Evolutionary conservation across 1,284 basidiomycete genomes (phyloP).

Genomic region (Kalmanozyma brasiliensis): DNA sequence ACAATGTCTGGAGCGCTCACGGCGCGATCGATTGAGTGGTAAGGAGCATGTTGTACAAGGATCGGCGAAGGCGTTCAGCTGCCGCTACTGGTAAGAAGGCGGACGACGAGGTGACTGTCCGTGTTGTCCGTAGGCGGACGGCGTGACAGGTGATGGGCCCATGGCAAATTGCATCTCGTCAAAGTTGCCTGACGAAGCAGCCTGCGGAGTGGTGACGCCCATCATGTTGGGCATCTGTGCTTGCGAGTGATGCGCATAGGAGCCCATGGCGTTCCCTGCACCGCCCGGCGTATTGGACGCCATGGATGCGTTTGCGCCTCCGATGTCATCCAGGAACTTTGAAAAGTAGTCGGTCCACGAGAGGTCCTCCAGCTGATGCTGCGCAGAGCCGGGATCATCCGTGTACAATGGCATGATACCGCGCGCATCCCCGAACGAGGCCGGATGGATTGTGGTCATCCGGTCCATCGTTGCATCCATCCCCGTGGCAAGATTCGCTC

Average conservation of each 20-base stretch:
- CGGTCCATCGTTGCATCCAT: constrained; percentile 6
- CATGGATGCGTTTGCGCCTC: constrained; percentile 21
- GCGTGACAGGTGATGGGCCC: constrained; percentile 18
- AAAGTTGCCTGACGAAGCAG: constrained; percentile 2
- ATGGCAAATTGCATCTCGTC: constrained; percentile 34
- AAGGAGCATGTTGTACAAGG: too few species aligned
- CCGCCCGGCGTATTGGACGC: constrained; percentile 3
- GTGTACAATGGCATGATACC: constrained; percentile 45
- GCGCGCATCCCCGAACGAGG: constrained; percentile 44
- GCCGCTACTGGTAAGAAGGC: constrained; percentile 3
- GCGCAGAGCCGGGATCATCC: constrained; percentile 34
- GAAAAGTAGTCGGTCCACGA: constrained; percentile 54
- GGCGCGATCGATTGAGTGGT: too few species aligned
- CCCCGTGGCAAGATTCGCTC: not conserved
- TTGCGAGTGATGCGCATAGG: constrained; percentile 5
- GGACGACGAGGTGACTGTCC: constrained; percentile 24
- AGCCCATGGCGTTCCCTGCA: constrained; percentile 2
- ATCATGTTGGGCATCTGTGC: constrained; percentile 7
- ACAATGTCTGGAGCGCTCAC: too few species aligned
- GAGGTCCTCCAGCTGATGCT: constrained; percentile 46
- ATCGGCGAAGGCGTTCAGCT: not conserved
- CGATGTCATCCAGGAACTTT: constrained; percentile 44
- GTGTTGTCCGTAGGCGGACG: constrained; percentile 1
- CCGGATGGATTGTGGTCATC: constrained; percentile 20
- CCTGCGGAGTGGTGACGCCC: constrained; percentile 5